Evolutionary conservation across 371 early-diverging fungal species (phyloP).

Genomic region (Entomophthora muscae): DNA sequence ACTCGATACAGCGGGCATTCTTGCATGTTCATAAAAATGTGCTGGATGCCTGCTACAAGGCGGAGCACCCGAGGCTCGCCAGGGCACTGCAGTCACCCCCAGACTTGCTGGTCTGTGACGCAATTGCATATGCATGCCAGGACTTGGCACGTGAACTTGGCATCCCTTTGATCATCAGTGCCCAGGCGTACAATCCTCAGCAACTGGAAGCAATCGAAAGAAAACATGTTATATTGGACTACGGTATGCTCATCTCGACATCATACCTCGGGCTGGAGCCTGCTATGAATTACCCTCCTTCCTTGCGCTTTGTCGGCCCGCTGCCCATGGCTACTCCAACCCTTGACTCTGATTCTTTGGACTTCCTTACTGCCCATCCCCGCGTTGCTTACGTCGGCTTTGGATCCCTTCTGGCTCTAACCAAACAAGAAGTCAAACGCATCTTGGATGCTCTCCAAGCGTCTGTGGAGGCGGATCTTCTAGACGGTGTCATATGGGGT

Average conservation of each 20-base stretch:
- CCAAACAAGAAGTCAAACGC: not conserved
- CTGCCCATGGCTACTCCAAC: not conserved
- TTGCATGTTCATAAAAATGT: not conserved
- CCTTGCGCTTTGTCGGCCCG: not conserved
- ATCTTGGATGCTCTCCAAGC: not conserved
- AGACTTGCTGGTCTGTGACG: slow-evolving; percentile 7
- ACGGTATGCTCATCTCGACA: not conserved
- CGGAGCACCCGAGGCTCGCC: not conserved
- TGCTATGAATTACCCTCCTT: not conserved
- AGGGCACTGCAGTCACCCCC: not conserved
- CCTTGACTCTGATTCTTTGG: not conserved
- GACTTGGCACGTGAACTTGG: not conserved
- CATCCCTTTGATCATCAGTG: slow-evolving; percentile 1
- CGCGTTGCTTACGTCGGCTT: not conserved
- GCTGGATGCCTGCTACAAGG: not conserved
- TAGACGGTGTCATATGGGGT: slow-evolving; percentile 10
- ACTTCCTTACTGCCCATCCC: not conserved
- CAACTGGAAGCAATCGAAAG: not conserved
- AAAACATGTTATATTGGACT: not conserved
- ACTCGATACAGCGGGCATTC: not conserved
- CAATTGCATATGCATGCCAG: not conserved
- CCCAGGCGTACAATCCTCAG: not conserved
- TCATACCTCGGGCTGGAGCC: slow-evolving; percentile 1
- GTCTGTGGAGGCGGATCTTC: not conserved
- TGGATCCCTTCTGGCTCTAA: not conserved